These are phyloP conservation scores for Yamadazyma kitorensis DNA, from an alignment of 805 yeast genomes.

Conservation along the genomic window DNA sequence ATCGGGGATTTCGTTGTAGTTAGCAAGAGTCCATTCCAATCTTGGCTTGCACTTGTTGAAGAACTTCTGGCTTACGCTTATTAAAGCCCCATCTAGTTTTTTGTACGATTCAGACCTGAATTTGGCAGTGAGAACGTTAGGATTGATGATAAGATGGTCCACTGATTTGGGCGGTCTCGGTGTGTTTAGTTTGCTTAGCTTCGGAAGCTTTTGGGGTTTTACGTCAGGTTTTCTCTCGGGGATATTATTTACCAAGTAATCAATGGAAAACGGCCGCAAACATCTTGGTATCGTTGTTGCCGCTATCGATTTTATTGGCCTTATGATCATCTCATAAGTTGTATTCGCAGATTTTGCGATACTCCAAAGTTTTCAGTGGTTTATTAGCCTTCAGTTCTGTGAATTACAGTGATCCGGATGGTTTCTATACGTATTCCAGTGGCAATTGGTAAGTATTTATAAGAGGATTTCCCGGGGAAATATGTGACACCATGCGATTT, in stretches of 20 bases:
- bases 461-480: background rate
- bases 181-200: background rate
- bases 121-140: constrained; percentile 18
- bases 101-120: constrained; percentile 18
- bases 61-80: constrained; percentile 24
- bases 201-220: background rate
- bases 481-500: background rate
- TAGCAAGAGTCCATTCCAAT: constrained; percentile 60
- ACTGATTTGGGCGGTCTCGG: constrained; percentile 6
- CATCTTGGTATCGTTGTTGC: too few species aligned
- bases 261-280: too few species aligned
- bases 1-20: constrained; percentile 58
- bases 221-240: constrained; percentile 1
- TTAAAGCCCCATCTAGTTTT: constrained; percentile 7
- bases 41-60: constrained; percentile 46
- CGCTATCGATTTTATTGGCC: too few species aligned
- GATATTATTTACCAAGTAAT: too few species aligned
- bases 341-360: too few species aligned
- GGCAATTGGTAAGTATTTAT: constrained; percentile 17
- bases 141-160: constrained; percentile 16
- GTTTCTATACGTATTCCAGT: constrained; percentile 19
- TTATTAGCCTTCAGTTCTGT: too few species aligned
- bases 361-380: too few species aligned
- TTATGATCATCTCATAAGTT: too few species aligned
- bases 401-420: constrained; percentile 13